Base-by-base conservation (phyloP, 352 stramenopile species). In the Phytophthora cryptogea region DNA sequence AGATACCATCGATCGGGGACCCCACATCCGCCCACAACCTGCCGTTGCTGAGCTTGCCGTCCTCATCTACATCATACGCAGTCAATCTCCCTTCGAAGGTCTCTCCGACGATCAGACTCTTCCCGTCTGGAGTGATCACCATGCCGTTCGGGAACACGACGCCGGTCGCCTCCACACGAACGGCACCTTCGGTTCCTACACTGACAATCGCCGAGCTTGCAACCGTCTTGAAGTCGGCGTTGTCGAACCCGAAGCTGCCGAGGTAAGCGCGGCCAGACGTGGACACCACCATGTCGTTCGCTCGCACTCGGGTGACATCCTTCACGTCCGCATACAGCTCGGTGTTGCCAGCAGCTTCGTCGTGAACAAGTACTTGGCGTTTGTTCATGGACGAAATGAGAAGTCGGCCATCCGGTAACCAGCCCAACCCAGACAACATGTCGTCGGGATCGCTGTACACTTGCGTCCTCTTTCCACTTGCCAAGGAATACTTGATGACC, bases 91-190 rank as follows among this genome's bases (percentile, higher is more conserved):
- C 70, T 16, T 66, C 51, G 53, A 89, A 89, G 11, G 82, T 89
- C 65, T 91, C 82, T 23, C 69, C 80, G 5, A 82, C 64, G 60
- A 91, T 89, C 26, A 91, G 54, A 36, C 78, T 91, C 68, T 82
- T 89, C 32, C 78, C 80, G 41, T 91, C 82, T 0, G 82, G 78
- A 0, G 82, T 89, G 58, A 89, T 86, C 9, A 91, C 80, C 20
- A 65, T 64, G 9, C 82, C 82, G 49, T 91, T 91, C 17, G 82
- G 82, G 40, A 89, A 91, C 47, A 91, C 67, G 49, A 91, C 60
- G 4, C 71, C 67, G 5, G 68, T 85, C 0, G 82, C 65, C 20
- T 87, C 78, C 20, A 91, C 80, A 0, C 74, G 71, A 16, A 86
- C 62, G 9, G 44, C 47, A 11, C 52, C 54, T 31, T 88, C 78